Base-by-base conservation (phyloP, 2,329 filamentous ascomycete genomes). In the Colletotrichum spinosum region DNA sequence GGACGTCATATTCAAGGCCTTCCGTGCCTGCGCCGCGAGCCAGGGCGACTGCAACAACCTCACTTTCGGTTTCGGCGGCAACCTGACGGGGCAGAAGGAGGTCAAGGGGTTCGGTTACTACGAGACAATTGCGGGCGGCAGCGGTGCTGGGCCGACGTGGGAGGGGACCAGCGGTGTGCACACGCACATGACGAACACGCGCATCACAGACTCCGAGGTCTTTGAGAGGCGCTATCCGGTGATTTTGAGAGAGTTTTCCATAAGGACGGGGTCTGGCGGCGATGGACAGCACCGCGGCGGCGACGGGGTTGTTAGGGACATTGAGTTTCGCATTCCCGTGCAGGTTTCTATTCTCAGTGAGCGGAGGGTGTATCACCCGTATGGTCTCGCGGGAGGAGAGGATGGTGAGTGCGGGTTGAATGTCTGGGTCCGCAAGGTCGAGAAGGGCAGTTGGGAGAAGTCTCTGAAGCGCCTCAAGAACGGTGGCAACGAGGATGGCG, bases 31-130 rank as follows among this genome's bases (percentile, higher is more conserved):
- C 68, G 92, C 92, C 3, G 92, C 92, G 11, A 90, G 86, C 8
- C 92, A 95, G 72, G 92, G 92, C 11, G 91, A 92, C 76, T 92
- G 90, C 73, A 95, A 95, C 76, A 96, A 95, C 72, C 83, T 96
- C 8, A 95, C 92, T 0, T 95, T 96, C 72, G 92, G 92, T 55
- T 93, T 93, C 71, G 90, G 80, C 8, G 80, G 80, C 8, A 81
- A 80, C 57, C 70, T 79, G 41, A 74, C 72, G 1, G 78, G 79
- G 6, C 68, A 76, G 46, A 73, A 75, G 5, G 74, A 75, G 4
- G 69, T 81, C 25, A 77, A 76, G 51, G 80, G 80, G 15, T 82
- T 82, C 60, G 80, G 80, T 12, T 82, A 81, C 70, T 82, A 82
- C 73, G 92, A 95, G 77, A 95, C 92, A 1, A 82, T 82, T 68